A percentile compares a stretch with the other conserved stretches of the same genome.
phyloP scores from a whole-genome alignment of 352 stramenopile species.

The Pythium periplocum region DNA sequence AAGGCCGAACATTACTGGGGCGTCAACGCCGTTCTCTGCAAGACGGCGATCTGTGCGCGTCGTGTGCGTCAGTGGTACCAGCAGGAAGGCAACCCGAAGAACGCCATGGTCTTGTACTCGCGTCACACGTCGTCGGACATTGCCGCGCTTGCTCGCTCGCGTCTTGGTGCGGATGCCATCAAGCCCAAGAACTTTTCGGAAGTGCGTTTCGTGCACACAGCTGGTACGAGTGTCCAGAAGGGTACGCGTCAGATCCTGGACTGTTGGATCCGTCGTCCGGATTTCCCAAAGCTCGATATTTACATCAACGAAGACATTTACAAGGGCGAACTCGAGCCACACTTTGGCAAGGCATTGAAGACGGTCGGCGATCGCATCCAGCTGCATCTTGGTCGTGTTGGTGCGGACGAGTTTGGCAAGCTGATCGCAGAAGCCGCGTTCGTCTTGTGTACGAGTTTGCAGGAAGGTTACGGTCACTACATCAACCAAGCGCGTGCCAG shows the following conservation, averaged over 20 bases:
- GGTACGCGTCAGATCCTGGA: constrained; percentile 40
- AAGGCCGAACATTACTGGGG: constrained; percentile 35
- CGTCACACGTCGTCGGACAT: constrained; percentile 55
- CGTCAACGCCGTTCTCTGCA: constrained; percentile 53
- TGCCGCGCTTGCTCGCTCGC: constrained; percentile 26
- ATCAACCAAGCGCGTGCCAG: constrained; percentile 62
- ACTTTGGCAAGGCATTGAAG: constrained; percentile 5
- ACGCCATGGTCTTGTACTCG: constrained; percentile 47
- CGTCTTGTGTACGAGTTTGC: constrained; percentile 54
- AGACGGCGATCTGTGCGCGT: constrained; percentile 38
- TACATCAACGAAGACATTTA: constrained; percentile 42
- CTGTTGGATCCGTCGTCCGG: constrained; percentile 46
- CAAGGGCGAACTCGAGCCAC: constrained; percentile 25
- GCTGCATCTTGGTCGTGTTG: constrained; percentile 31
- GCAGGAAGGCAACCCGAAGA: constrained; percentile 45
- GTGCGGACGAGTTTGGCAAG: constrained; percentile 34
- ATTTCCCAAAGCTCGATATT: constrained; percentile 47
- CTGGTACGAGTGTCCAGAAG: constrained; percentile 51
- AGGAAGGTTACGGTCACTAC: constrained; percentile 68
- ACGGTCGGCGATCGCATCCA: constrained; percentile 24
- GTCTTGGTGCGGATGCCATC: constrained; percentile 11
- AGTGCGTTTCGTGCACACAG: constrained; percentile 41
- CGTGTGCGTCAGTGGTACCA: constrained; percentile 42
- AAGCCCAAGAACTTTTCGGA: constrained; percentile 30
- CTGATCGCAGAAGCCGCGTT: constrained; percentile 46